Percentiles rank a stretch among this genome's conserved stretches.
Conservation (phyloP, 805 yeast species). For the Yarrowia alimentaria region DNA sequence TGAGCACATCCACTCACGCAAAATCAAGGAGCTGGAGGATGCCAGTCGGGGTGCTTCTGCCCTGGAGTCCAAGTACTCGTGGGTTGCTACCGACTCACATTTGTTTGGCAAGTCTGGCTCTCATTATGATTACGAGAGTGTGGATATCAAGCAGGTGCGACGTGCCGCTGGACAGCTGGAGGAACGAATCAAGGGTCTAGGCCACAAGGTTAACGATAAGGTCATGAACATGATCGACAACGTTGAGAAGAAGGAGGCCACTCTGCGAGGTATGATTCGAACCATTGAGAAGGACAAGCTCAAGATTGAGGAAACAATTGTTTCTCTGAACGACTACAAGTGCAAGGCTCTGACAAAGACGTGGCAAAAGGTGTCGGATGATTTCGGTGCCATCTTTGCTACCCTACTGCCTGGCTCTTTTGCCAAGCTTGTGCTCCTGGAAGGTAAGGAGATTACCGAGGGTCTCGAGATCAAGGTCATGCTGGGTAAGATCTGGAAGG, state of each 20-base stretch:
- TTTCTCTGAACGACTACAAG: conserved; percentile 79
- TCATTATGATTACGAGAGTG: conserved; percentile 37
- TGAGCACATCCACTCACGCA: conserved; percentile 37
- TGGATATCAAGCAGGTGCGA: conserved; percentile 55
- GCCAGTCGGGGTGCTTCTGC: conserved; percentile 28
- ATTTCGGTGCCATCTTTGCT: conserved; percentile 86
- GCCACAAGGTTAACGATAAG: conserved; percentile 76
- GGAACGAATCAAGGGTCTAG: conserved; percentile 65
- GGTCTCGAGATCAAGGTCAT: conserved; percentile 90
- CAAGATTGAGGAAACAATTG: conserved; percentile 85
- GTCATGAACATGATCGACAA: conserved; percentile 90
- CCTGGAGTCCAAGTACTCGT: conserved; percentile 56
- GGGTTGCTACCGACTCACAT: conserved; percentile 68
- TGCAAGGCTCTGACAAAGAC: conserved; percentile 77
- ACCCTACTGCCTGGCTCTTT: conserved; percentile 86
- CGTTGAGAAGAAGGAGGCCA: conserved; percentile 80
- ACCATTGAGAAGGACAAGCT: conserved; percentile 86
- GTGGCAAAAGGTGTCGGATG: conserved; percentile 80
- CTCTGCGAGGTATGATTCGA: conserved; percentile 73
- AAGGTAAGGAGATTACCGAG: conserved; percentile 76
- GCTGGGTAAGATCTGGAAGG: conserved; percentile 93
- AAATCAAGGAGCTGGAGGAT: conserved; percentile 34
- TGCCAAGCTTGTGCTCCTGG: conserved; percentile 82
- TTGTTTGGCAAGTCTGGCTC: conserved; percentile 40
- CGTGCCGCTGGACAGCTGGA: conserved; percentile 55